A percentile compares a stretch with the other conserved stretches of the same genome.
Conservation (phyloP, 2,329 filamentous ascomycete genomes). For the Ophiocordyceps unilateralis region DNA sequence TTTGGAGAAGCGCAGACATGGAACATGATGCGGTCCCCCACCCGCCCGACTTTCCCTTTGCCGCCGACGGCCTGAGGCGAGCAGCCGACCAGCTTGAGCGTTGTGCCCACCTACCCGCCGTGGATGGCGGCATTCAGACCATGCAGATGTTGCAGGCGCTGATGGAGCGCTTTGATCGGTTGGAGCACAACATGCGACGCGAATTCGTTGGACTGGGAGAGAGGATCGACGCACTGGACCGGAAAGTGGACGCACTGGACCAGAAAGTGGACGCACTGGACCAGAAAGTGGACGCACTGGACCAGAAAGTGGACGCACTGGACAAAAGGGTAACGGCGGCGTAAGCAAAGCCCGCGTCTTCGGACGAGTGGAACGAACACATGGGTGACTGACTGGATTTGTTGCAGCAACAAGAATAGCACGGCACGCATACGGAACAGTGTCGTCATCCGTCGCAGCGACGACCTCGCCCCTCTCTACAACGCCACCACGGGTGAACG, state of each 20-base stretch:
- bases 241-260: neutral
- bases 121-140: neutral
- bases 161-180: neutral
- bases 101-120: neutral
- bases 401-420: neutral
- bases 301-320: no score
- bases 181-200: neutral
- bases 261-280: no score
- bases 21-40: neutral
- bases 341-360: neutral
- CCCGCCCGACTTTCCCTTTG: neutral
- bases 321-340: no score
- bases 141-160: neutral
- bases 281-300: no score
- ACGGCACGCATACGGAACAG: neutral
- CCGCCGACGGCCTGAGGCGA: neutral
- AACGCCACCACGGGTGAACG: neutral
- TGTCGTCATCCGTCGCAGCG: neutral
- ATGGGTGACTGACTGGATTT: neutral
- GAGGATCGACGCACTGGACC: neutral
- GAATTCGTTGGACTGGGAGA: neutral
- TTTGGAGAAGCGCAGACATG: neutral
- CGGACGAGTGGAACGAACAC: neutral
- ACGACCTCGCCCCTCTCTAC: neutral
- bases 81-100: constrained; percentile 1